Conservation (phyloP, 208 protist genomes). For the Acanthamoeba castellanii region DNA sequence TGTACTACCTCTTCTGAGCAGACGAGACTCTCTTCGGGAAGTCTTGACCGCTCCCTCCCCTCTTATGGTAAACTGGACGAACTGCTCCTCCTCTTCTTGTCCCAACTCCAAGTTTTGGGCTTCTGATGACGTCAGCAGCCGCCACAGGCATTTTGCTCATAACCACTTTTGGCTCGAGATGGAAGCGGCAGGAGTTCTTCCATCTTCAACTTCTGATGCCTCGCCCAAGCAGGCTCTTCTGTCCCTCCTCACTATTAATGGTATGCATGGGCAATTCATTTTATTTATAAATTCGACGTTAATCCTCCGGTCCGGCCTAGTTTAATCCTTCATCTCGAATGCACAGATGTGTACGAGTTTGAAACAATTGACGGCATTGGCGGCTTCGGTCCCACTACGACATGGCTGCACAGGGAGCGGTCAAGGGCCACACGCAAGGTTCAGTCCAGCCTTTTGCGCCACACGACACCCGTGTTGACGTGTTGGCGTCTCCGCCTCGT, state of each 20-base stretch:
- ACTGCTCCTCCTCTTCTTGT: constrained; percentile 81
- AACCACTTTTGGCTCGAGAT: background rate
- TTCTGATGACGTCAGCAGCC: background rate
- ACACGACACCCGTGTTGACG: background rate
- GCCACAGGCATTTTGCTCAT: too few species aligned
- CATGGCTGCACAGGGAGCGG: constrained; percentile 29
- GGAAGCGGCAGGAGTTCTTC: background rate
- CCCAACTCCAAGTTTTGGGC: too few species aligned
- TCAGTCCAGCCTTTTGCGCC: background rate
- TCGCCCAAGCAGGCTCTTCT: background rate
- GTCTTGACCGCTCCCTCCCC: constrained; percentile 77
- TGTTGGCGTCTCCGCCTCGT: background rate
- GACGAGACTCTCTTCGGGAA: background rate
- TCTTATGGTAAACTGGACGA: constrained; percentile 83
- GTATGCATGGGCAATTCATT: background rate
- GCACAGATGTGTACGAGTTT: constrained; percentile 62
- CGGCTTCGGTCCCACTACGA: constrained; percentile 9
- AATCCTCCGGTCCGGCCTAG: background rate
- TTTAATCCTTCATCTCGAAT: background rate
- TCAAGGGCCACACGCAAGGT: background rate
- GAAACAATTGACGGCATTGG: constrained; percentile 12
- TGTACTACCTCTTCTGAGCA: too few species aligned
- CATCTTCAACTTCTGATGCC: background rate
- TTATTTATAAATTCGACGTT: background rate
- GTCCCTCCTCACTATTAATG: constrained; percentile 4